A percentile compares a stretch with the other conserved stretches of the same genome.
These are phyloP conservation scores for Pholiota conissans DNA, from an alignment of 768 basidiomycete genomes.

Conservation along the genomic window DNA sequence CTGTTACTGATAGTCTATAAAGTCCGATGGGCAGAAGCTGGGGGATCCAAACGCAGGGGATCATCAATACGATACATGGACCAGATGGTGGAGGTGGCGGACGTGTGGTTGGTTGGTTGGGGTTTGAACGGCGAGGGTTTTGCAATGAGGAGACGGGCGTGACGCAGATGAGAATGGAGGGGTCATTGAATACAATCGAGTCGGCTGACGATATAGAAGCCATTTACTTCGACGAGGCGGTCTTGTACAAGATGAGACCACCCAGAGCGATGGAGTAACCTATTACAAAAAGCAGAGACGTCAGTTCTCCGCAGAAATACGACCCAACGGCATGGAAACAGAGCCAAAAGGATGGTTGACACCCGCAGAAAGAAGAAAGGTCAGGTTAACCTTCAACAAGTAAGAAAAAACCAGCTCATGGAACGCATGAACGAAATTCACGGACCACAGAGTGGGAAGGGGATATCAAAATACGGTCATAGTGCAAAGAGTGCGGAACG, in stretches of 20 bases:
- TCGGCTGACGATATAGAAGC: not conserved
- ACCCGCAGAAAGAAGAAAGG: not conserved
- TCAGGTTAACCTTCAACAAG: not conserved
- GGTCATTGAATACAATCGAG: not conserved
- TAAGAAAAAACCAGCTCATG: not conserved
- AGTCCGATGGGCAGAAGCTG: not conserved
- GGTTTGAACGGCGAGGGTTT: not conserved
- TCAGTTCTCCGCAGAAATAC: not conserved
- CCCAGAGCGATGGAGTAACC: constrained; percentile 88
- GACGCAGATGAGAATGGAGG: not conserved
- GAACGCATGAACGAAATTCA: not conserved
- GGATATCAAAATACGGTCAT: not conserved
- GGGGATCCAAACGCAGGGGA: not conserved
- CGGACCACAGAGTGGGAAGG: not conserved
- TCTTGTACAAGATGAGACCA: constrained; percentile 86
- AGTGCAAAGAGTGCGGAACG: not conserved
- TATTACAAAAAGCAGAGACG: constrained; percentile 21
- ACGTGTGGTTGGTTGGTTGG: not conserved
- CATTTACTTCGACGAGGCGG: constrained; percentile 23
- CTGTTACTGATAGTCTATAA: not conserved
- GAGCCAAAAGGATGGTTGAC: constrained; percentile 1
- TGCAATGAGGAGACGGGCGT: not conserved
- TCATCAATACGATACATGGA: not conserved
- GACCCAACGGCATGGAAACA: not conserved
- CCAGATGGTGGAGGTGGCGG: not conserved